These are phyloP conservation scores for Ambrosia artemisiifolia DNA, from an alignment of 129 eudicot genomes.

Conservation along the genomic window DNA sequence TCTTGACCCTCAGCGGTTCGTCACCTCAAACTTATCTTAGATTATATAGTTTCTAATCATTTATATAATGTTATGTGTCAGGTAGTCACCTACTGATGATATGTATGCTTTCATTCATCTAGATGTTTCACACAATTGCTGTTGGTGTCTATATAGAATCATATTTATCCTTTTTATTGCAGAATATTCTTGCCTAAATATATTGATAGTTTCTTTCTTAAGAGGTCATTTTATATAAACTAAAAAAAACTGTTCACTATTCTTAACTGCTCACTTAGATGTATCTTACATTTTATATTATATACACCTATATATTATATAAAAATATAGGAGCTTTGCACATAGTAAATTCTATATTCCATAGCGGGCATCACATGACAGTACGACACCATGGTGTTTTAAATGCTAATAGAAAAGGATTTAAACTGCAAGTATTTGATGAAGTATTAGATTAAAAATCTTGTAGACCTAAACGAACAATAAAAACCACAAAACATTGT, in stretches of 20 bases:
- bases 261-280: constrained; percentile 8
- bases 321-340: background rate
- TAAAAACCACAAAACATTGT: too few relatives aligned
- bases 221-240: background rate
- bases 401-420: background rate
- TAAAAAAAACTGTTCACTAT: background rate
- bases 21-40: constrained; percentile 9
- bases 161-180: background rate
- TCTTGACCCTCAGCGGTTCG: background rate
- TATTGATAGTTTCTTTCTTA: background rate
- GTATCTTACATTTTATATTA: background rate
- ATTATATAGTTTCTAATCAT: background rate
- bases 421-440: constrained; percentile 3
- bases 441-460: background rate
- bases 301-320: background rate
- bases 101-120: background rate
- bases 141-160: background rate
- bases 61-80: background rate
- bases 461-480: too few relatives aligned
- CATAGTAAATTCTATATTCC: background rate
- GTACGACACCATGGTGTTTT: background rate
- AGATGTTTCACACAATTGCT: background rate
- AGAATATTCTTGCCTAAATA: background rate
- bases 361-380: background rate
- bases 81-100: background rate